Base-by-base conservation (phyloP, 305 asterid genomes). In the Stenogyne calaminthoides region DNA sequence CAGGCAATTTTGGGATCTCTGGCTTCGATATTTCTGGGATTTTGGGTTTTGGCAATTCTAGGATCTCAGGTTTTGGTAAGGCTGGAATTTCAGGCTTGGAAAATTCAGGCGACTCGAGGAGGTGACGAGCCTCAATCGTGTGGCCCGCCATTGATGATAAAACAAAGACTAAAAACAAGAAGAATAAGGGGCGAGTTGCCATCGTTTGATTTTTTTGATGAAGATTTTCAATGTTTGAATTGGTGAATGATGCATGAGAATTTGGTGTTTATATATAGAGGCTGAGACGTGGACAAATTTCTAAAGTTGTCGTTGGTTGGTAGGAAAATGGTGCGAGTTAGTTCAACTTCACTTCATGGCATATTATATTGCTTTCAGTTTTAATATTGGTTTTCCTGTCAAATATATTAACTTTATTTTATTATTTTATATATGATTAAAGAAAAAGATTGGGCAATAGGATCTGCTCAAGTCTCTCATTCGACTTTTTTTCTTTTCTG, bases 21-120 rank as follows among this genome's bases (percentile, higher is more conserved):
- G 68, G 78, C 11, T 73, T 64, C 1, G 77, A 47, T 22, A 51
- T 1, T 19, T 55, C 37, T 1, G 76, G 70, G 5, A 63, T 0
- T 12, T 36, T 57, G 1, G 12, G 32, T 4, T 72, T 72, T 9
- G 77, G 29, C 3, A 25, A 3, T 3, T 3, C 3, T 25, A 25
- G 74, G 15, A 70, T 2, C n/a, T 72, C 70, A 0, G 71, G 77
- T 39, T 73, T 73, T 15, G 77, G 64, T 7, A 72, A 0, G 5
- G 22, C 16, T 3, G 76, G 77, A 1, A 63, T 2, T 9, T 70
- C 75, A 0, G 47, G 56, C 7, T 69, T 69, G 88, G 91, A 88
- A 76, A 89, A 87, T 37, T 86, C 91, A 15, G 95, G 32, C 15
- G 9, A 14, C 37, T 74, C 80, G 8, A 76, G 70, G 60, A 82